A percentile compares a stretch with the other conserved stretches of the same genome.
Evolutionary conservation across 148 eudicot genomes (phyloP).

Genomic region (Linanthus parryae): DNA sequence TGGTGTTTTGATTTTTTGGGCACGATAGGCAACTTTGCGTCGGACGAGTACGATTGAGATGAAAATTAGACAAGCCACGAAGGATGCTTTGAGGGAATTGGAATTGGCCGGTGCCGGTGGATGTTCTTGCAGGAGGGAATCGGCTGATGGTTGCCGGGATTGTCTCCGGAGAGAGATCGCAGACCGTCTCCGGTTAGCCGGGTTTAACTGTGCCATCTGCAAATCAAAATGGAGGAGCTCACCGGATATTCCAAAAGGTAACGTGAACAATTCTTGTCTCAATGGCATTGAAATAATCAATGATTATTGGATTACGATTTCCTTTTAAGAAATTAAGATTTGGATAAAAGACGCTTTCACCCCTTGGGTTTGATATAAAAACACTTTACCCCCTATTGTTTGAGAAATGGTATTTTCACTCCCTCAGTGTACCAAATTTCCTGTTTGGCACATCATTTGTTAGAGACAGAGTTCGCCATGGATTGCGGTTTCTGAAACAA

Average conservation of each 20-base stretch:
- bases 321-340: too few relatives aligned
- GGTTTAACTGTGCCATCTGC: conserved; percentile 19
- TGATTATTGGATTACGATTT: too few relatives aligned
- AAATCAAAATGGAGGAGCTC: conserved; percentile 33
- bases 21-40: conserved; percentile 14
- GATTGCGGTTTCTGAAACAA: too few relatives aligned
- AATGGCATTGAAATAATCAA: too few relatives aligned
- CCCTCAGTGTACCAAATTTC: too few relatives aligned
- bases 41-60: conserved; percentile 22
- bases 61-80: conserved; percentile 20
- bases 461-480: too few relatives aligned
- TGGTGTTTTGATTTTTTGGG: background rate
- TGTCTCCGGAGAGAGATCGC: conserved; percentile 19
- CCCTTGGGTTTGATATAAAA: too few relatives aligned
- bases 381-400: too few relatives aligned
- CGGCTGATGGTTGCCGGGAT: conserved; percentile 9
- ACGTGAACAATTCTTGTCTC: too few relatives aligned
- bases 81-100: conserved; percentile 18
- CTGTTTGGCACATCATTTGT: too few relatives aligned
- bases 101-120: background rate
- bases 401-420: too few relatives aligned
- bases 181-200: conserved; percentile 12
- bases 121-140: conserved; percentile 15
- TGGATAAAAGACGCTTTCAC: too few relatives aligned
- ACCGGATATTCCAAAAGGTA: conserved; percentile 22